Conservation (phyloP, 1,284 basidiomycete genomes). For the Lentinula novae-zelandiae region DNA sequence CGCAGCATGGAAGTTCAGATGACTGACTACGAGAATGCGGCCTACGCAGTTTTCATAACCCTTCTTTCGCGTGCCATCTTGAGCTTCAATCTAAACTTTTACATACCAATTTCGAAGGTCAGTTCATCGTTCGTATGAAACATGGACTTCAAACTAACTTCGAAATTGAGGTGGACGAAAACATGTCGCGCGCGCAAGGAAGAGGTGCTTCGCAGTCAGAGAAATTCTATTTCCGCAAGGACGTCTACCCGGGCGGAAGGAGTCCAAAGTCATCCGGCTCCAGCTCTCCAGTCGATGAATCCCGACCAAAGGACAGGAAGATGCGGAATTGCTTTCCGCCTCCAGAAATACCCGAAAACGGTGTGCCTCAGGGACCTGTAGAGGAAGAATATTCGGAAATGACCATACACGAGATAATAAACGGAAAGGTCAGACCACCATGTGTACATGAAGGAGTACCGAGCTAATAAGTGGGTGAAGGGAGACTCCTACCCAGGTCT, state of each 20-base stretch:
- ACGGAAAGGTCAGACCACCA: conserved; percentile 65
- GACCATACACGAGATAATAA: conserved; percentile 91
- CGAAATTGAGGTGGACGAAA: conserved; percentile 82
- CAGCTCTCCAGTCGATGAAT: conserved; percentile 43
- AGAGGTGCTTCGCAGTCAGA: conserved; percentile 73
- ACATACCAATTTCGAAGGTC: conserved; percentile 95
- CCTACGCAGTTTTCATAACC: conserved; percentile 92
- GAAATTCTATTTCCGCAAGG: conserved; percentile 90
- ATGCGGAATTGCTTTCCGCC: conserved; percentile 69
- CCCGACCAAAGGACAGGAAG: conserved; percentile 53
- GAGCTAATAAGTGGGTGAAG: conserved; percentile 28
- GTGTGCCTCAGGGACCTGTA: conserved; percentile 40
- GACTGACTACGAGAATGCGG: conserved; percentile 99
- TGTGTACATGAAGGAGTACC: conserved; percentile 2
- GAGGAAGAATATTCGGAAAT: conserved; percentile 90
- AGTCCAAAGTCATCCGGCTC: conserved; percentile 41
- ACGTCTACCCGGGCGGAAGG: conserved; percentile 56
- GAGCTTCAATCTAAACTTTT: conserved; percentile 89
- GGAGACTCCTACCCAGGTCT: conserved; percentile 79
- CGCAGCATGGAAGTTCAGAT: conserved; percentile 98
- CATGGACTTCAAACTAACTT: conserved; percentile 3
- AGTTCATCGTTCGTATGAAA: conserved; percentile 16
- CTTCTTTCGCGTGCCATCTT: conserved; percentile 93
- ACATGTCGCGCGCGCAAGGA: conserved; percentile 89
- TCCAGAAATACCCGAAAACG: conserved; percentile 48